Evolutionary conservation across 805 yeast species (phyloP).

Genomic region (Maudiozyma serrabonitensis): DNA sequence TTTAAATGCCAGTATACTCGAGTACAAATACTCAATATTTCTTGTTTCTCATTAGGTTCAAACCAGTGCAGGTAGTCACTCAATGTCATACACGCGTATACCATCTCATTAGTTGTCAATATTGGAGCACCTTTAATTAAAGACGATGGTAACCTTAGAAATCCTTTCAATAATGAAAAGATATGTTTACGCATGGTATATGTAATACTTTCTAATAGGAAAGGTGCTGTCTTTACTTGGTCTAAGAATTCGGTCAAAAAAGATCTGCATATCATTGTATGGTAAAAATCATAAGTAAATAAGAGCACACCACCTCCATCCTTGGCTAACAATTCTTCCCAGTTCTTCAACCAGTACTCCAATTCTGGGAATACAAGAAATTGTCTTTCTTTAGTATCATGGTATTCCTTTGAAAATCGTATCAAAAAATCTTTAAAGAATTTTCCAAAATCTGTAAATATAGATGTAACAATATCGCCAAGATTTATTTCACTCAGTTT

Average conservation of each 20-base stretch:
- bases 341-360: conserved; percentile 37
- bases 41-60: conserved; percentile 32
- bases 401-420: conserved; percentile 2
- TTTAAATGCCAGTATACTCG: conserved; percentile 50
- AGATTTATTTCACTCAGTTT: conserved; percentile 43
- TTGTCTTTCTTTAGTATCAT: background rate
- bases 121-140: conserved; percentile 48
- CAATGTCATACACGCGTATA: conserved; percentile 45
- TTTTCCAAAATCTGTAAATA: conserved; percentile 20
- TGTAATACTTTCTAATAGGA: conserved; percentile 24
- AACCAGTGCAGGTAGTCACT: conserved; percentile 38
- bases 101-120: conserved; percentile 41
- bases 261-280: conserved; percentile 35
- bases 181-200: conserved; percentile 39
- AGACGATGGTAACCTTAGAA: conserved; percentile 36
- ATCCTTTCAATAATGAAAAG: conserved; percentile 36
- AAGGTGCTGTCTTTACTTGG: conserved; percentile 15
- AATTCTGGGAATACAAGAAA: conserved; percentile 27
- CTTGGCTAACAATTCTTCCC: conserved; percentile 36
- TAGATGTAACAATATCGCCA: conserved; percentile 26
- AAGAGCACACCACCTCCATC: conserved; percentile 41
- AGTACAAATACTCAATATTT: conserved; percentile 39
- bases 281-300: conserved; percentile 41
- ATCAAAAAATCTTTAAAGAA: conserved; percentile 17
- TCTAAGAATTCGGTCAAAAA: conserved; percentile 23